These are phyloP conservation scores for Poteriospumella lacustris DNA, from an alignment of 108 stramenopile species.

Conservation along the genomic window DNA sequence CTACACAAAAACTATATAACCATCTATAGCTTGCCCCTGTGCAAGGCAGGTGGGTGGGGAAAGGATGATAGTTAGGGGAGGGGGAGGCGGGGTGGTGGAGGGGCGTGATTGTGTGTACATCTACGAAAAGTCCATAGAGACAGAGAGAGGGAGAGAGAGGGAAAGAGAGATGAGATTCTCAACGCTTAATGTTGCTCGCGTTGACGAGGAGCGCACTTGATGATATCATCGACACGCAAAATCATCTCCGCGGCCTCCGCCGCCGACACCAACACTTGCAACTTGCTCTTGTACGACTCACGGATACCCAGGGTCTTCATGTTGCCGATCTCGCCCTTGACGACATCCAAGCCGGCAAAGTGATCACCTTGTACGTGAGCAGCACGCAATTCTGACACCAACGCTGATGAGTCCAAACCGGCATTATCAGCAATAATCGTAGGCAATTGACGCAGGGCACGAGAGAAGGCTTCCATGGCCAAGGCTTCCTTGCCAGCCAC, in stretches of 20 bases:
- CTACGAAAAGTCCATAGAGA: too few species aligned
- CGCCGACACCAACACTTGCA: conserved; percentile 88
- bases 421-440: conserved; percentile 98
- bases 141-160: too few species aligned
- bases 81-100: too few species aligned
- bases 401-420: conserved; percentile 94
- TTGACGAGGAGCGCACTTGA: conserved; percentile 90
- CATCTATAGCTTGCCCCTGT: too few species aligned
- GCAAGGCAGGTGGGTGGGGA: too few species aligned
- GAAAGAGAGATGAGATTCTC: too few species aligned
- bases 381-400: conserved; percentile 87
- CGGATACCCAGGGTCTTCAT: conserved; percentile 91
- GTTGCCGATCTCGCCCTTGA: conserved; percentile 79
- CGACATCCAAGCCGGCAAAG: conserved; percentile 86
- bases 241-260: conserved; percentile 99
- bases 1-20: too few species aligned
- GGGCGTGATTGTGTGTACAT: too few species aligned
- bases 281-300: conserved; percentile 88
- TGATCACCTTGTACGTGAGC: conserved; percentile 76
- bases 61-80: too few species aligned
- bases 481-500: conserved; percentile 93
- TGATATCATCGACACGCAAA: conserved; percentile 95
- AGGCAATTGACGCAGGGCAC: conserved; percentile 86
- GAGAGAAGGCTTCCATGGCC: conserved; percentile 95
- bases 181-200: conserved; percentile 55